Evolutionary conservation across 140 eudicot species (phyloP).

Genomic region (Erigeron philadelphicus): DNA sequence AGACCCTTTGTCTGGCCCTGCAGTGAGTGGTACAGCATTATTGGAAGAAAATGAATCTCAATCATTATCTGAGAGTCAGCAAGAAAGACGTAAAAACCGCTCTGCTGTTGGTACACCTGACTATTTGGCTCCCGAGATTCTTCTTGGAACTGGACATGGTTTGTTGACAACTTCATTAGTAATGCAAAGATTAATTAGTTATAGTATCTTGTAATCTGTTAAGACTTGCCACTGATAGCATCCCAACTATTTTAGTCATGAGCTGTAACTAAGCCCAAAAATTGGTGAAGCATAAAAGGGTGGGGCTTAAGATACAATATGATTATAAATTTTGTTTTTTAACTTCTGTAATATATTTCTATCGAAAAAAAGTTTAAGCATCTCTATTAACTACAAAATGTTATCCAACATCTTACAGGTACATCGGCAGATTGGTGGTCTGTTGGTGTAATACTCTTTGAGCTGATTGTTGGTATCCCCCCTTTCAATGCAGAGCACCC

Average conservation of each 20-base stretch:
- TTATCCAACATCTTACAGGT: conserved; percentile 33
- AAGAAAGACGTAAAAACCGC: conserved; percentile 80
- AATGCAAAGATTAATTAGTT: background rate
- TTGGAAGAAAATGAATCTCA: conserved; percentile 67
- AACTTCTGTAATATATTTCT: background rate
- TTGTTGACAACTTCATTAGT: conserved; percentile 27
- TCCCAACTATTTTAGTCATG: background rate
- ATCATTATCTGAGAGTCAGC: conserved; percentile 56
- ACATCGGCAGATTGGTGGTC: conserved; percentile 99
- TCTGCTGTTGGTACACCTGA: conserved; percentile 99
- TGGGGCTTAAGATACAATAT: background rate
- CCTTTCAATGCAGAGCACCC: conserved; percentile 99
- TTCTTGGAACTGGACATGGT: conserved; percentile 98
- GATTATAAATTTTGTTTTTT: background rate
- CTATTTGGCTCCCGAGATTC: conserved; percentile 96
- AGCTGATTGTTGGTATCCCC: conserved; percentile 88
- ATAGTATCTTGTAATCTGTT: background rate
- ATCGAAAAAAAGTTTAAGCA: background rate
- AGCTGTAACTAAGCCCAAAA: background rate
- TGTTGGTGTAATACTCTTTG: conserved; percentile 86
- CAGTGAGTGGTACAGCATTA: conserved; percentile 72
- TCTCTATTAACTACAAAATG: conserved; percentile 10
- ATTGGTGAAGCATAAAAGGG: background rate
- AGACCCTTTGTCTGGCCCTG: conserved; percentile 92
- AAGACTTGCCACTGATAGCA: background rate